Evolutionary conservation across 768 basidiomycete species (phyloP), one percentile per base, ranked within the genome.

Genomic region (Termitomyces titanicus): DNA sequence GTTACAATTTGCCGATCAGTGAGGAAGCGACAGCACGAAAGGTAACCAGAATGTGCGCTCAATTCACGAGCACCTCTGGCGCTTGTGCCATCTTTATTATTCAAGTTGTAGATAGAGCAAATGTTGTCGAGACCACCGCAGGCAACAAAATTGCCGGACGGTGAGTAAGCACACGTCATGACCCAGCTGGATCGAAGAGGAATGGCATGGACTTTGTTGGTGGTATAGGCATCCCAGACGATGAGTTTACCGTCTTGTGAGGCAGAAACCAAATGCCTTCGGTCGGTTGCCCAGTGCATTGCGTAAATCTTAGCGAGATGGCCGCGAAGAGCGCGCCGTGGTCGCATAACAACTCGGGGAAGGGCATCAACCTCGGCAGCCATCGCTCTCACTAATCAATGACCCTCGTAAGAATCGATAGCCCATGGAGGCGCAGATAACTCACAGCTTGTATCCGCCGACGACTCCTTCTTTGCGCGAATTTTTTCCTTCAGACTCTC

Each of bases 191-290:
- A 97, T 50, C 96, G 88, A 45, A 99, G 79, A 48, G 96, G 96
- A 70, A 99, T 99, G 63, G 96, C 96, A 68, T 99, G 97, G 57
- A 99, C 96, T 79, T 99, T 99, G 83, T 99, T 99, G 55, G 95
- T 97, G n/a, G 96, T 98, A 74, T 98, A 98, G 48, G 96, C 96
- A 72, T 99, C 96, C 96, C 96, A 99, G 51, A 99, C 96, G 68
- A 99, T 98, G 56, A 99, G 84, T 73, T 99, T 99, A 51, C 96
- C 96, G 68, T 99, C 96, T 70, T 99, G 96, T 2, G 96, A 98
- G n/a, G 96, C 96, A 15, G 97, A 98, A 34, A 99, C 96, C 57
- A 99, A 85, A 78, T 99, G 96, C 65, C 97, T 82, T 66, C 94
- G 85, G 78, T 99, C 96, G 50, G 90, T 86, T 33, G 96, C 90